Evolutionary conservation across 1,139 yeast genomes (phyloP).

Genomic region (Taphrina sp.): DNA sequence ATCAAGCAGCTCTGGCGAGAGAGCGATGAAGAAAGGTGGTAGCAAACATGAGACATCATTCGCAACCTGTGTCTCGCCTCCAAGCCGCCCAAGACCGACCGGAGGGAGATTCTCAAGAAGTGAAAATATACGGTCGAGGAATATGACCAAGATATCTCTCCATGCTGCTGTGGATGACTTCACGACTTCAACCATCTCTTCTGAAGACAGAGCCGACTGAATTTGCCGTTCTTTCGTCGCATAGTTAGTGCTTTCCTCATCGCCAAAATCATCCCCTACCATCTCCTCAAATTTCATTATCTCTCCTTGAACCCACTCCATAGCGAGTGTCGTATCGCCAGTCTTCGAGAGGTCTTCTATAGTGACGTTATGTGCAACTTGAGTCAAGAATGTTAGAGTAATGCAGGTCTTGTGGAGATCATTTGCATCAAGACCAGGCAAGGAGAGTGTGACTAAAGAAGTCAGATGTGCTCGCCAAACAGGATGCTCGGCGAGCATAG

Average conservation of each 20-base stretch:
- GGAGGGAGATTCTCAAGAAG: slow-evolving; percentile 78
- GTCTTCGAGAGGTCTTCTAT: slow-evolving; percentile 48
- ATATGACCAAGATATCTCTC: slow-evolving; percentile 57
- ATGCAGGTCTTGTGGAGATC: slow-evolving; percentile 73
- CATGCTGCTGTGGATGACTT: slow-evolving; percentile 74
- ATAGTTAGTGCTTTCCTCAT: neutral
- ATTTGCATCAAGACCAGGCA: slow-evolving; percentile 86
- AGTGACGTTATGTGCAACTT: slow-evolving; percentile 73
- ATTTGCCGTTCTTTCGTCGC: slow-evolving; percentile 35
- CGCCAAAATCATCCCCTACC: slow-evolving; percentile 29
- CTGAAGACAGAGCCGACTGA: slow-evolving; percentile 41
- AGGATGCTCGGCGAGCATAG: slow-evolving; percentile 66
- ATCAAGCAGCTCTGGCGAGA: slow-evolving; percentile 63
- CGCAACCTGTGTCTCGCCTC: slow-evolving; percentile 41
- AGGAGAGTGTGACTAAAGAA: slow-evolving; percentile 62
- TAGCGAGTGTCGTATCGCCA: slow-evolving; percentile 59
- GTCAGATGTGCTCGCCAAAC: slow-evolving; percentile 75
- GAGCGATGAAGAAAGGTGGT: slow-evolving; percentile 66
- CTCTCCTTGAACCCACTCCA: slow-evolving; percentile 63
- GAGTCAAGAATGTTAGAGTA: slow-evolving; percentile 68
- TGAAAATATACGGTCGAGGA: slow-evolving; percentile 60
- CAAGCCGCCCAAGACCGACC: slow-evolving; percentile 45
- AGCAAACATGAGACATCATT: slow-evolving; percentile 56
- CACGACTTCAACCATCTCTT: slow-evolving; percentile 54
- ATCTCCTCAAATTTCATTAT: slow-evolving; percentile 43